A percentile compares a stretch with the other conserved stretches of the same genome.
Evolutionary conservation across 805 yeast species (phyloP).

Genomic region (Hanseniaspora nectarophila): DNA sequence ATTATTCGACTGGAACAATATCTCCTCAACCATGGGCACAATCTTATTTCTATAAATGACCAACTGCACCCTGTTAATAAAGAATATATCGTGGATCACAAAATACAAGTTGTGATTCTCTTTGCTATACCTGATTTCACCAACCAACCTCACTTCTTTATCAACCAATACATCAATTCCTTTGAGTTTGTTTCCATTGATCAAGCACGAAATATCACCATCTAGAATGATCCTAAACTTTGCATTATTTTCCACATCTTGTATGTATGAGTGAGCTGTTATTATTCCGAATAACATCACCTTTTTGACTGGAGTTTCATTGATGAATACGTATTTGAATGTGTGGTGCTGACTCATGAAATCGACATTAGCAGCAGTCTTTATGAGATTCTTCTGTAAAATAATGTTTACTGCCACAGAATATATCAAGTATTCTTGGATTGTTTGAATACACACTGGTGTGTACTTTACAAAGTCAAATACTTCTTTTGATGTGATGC

Average conservation of each 20-base stretch:
- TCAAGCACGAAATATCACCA: background rate
- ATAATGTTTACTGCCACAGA: background rate
- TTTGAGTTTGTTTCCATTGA: background rate
- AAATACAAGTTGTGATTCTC: background rate
- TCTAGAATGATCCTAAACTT: background rate
- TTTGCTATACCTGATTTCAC: background rate
- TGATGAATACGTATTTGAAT: background rate
- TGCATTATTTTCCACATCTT: background rate
- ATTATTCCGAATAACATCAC: conserved; percentile 1
- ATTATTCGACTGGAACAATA: background rate
- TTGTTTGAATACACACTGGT: background rate
- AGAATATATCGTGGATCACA: background rate
- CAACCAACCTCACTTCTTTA: background rate
- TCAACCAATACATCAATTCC: background rate
- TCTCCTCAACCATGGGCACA: background rate
- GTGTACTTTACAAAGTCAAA: background rate
- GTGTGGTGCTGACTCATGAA: background rate
- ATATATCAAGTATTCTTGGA: background rate
- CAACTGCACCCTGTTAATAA: background rate
- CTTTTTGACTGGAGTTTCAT: background rate
- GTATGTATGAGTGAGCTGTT: conserved; percentile 1
- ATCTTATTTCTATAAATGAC: background rate
- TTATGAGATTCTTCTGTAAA: background rate
- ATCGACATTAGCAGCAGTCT: background rate
- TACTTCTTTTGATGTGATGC: background rate